Percentiles rank a stretch among this genome's conserved stretches.
Conservation (phyloP, 257 asterid genomes). For the Marsdenia floribunda region DNA sequence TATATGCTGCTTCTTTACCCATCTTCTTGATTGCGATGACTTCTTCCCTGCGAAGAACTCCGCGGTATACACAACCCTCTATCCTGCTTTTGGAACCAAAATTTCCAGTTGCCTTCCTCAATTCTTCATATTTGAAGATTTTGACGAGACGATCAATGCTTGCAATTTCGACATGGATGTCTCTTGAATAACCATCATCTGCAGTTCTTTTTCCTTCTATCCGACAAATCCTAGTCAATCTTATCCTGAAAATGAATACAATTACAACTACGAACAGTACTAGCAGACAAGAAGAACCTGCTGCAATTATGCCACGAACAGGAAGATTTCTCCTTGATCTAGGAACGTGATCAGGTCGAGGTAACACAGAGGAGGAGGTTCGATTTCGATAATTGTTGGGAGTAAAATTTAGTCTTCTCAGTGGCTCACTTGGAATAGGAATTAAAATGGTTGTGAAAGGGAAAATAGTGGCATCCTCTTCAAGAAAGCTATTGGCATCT, state of each 20-base stretch:
- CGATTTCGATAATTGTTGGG: background rate
- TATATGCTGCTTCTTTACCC: conserved; percentile 14
- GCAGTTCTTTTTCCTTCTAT: background rate
- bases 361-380: background rate
- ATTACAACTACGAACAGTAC: background rate
- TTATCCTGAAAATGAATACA: conserved; percentile 2
- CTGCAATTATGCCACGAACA: conserved; percentile 10
- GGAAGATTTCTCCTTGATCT: background rate
- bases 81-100: conserved; percentile 31
- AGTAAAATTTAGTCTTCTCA: background rate
- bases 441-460: conserved; percentile 20
- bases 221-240: background rate
- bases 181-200: background rate
- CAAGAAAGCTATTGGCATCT: conserved; percentile 38
- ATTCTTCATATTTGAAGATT: conserved; percentile 7
- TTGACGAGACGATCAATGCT: conserved; percentile 9
- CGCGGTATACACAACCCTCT: conserved; percentile 35
- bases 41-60: conserved; percentile 30
- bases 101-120: conserved; percentile 7
- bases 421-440: conserved; percentile 13
- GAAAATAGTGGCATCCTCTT: conserved; percentile 23
- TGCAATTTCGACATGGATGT: conserved; percentile 13
- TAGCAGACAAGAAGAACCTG: conserved; percentile 4
- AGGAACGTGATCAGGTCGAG: background rate
- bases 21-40: conserved; percentile 40